A percentile compares a stretch with the other conserved stretches of the same genome.
These are phyloP conservation scores for Sphagnum magellanicum DNA, from an alignment of 228 moss, liverwort and hornwort species.

Conservation along the genomic window DNA sequence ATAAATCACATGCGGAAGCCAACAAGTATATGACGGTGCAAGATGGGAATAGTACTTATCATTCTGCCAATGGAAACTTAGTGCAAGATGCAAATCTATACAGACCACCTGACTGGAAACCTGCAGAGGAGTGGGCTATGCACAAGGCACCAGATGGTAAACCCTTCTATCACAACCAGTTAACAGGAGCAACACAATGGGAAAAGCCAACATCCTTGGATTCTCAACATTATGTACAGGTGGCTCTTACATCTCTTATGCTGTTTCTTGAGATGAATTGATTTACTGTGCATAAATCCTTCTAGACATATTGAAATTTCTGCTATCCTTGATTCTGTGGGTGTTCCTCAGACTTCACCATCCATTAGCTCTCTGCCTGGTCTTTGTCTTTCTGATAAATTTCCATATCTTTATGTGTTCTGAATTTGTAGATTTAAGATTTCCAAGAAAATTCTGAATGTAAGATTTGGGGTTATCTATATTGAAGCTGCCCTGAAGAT, in stretches of 20 bases:
- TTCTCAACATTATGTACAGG: conserved; percentile 34
- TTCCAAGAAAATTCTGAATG: no score
- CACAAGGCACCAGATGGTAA: conserved; percentile 59
- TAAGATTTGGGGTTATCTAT: no score
- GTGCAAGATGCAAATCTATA: conserved; percentile 18
- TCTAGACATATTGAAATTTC: no score
- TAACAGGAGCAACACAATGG: conserved; percentile 51
- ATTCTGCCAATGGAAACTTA: conserved; percentile 24
- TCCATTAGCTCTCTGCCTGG: no score
- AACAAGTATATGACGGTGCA: conserved; percentile 17
- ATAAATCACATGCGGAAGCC: conserved; percentile 32
- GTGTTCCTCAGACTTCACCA: no score
- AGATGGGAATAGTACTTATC: conserved; percentile 21
- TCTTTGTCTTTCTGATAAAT: no score
- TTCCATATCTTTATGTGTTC: no score
- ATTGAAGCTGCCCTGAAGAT: no score
- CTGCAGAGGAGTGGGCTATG: conserved; percentile 41
- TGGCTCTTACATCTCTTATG: conserved; percentile 2
- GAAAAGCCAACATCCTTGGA: conserved; percentile 52
- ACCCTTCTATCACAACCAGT: conserved; percentile 43
- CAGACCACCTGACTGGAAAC: conserved; percentile 19
- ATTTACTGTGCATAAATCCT: no score
- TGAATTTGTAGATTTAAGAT: no score
- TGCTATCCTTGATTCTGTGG: no score
- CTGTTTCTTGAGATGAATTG: background rate